Conservation (phyloP, 169 alveolate genomes). For the Eimeria acervulina region DNA sequence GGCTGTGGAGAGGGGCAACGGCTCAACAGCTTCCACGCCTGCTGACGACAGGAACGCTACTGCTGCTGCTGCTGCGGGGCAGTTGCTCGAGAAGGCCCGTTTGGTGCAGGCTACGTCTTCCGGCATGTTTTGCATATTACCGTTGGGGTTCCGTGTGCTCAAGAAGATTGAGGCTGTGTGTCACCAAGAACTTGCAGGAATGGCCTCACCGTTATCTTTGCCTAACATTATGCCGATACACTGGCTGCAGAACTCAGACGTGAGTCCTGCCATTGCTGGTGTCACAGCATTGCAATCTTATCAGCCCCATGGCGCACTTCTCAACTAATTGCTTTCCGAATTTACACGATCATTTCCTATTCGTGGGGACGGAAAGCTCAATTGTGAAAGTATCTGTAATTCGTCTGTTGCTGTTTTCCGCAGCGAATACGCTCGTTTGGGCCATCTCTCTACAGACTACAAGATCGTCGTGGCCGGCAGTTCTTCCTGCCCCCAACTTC, state of each 20-base stretch:
- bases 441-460: slow-evolving; percentile 41
- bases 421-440: slow-evolving; percentile 64
- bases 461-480: slow-evolving; percentile 63
- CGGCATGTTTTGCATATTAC: slow-evolving; percentile 49
- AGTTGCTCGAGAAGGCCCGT: slow-evolving; percentile 56
- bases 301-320: not conserved
- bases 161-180: slow-evolving; percentile 65
- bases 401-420: not conserved
- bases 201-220: slow-evolving; percentile 37
- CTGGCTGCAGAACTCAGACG: slow-evolving; percentile 53
- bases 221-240: slow-evolving; percentile 69
- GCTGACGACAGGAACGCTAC: not conserved
- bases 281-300: not conserved
- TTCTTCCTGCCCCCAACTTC: slow-evolving; percentile 64
- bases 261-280: not conserved
- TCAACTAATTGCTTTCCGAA: not conserved
- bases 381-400: not conserved
- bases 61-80: slow-evolving; percentile 54
- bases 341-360: not conserved
- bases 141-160: slow-evolving; percentile 67
- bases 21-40: not conserved
- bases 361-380: not conserved
- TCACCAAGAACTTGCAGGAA: slow-evolving; percentile 61
- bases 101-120: slow-evolving; percentile 36
- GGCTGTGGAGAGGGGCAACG: not conserved